Evolutionary conservation across 768 basidiomycete species (phyloP).

Genomic region (Cubamyces sp.): DNA sequence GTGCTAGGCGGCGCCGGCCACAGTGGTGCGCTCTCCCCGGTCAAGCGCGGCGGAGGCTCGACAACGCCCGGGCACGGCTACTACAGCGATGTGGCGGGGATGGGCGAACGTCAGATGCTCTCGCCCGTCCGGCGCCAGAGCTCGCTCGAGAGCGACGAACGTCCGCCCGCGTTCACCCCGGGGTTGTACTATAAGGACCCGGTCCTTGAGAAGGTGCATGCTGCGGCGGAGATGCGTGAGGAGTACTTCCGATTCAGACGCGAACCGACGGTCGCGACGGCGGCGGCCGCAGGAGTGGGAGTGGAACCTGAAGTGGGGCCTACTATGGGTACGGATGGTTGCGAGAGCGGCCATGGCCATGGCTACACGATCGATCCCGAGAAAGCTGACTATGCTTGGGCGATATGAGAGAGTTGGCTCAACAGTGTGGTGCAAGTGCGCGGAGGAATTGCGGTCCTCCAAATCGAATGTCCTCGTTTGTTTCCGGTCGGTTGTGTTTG

Average conservation of each 20-base stretch:
- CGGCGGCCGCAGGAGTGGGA: not conserved
- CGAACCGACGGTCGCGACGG: not conserved
- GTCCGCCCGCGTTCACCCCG: slow-evolving; percentile 30
- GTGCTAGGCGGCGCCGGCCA: too few relatives aligned
- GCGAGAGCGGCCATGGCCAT: not conserved
- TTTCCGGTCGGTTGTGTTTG: too few relatives aligned
- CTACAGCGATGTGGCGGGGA: not conserved
- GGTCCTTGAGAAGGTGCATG: slow-evolving; percentile 29
- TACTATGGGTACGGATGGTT: too few relatives aligned
- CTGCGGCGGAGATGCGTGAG: slow-evolving; percentile 18
- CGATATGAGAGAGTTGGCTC: too few relatives aligned
- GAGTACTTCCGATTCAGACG: slow-evolving; percentile 2
- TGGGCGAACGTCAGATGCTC: not conserved
- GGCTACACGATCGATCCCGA: not conserved
- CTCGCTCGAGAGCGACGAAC: slow-evolving; percentile 16
- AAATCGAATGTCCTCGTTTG: too few relatives aligned
- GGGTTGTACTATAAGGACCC: slow-evolving; percentile 28
- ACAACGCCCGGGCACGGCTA: not conserved
- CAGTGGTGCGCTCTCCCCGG: too few relatives aligned
- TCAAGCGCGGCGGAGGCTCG: not conserved
- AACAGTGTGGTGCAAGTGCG: too few relatives aligned
- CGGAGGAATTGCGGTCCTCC: too few relatives aligned
- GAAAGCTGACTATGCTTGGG: not conserved
- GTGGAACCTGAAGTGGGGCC: too few relatives aligned
- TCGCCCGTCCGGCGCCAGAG: slow-evolving; percentile 16